These are phyloP conservation scores for Ophidiomyces ophidiicola DNA, from an alignment of 2,329 filamentous ascomycete species.

Conservation along the genomic window DNA sequence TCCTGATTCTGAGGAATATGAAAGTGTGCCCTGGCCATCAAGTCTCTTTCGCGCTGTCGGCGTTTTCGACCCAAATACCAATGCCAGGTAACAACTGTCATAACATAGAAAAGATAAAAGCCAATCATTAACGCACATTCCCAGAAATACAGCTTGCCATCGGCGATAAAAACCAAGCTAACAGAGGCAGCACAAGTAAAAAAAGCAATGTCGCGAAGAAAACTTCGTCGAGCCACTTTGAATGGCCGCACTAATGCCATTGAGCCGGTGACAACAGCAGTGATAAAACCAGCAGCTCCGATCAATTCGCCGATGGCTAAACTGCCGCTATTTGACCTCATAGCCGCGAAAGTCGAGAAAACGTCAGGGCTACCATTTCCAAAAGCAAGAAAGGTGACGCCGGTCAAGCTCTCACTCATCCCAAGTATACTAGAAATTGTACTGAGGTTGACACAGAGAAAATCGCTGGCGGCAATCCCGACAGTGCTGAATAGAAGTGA, in stretches of 20 bases:
- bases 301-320: slow-evolving; percentile 91
- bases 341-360: slow-evolving; percentile 96
- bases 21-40: slow-evolving; percentile 62
- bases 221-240: slow-evolving; percentile 76
- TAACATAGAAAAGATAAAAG: slow-evolving; percentile 82
- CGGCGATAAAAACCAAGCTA: slow-evolving; percentile 73
- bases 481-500: slow-evolving; percentile 89
- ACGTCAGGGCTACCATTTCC: slow-evolving; percentile 97
- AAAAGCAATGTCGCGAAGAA: slow-evolving; percentile 82
- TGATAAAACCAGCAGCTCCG: slow-evolving; percentile 91
- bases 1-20: slow-evolving; percentile 50
- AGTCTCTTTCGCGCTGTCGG: slow-evolving; percentile 51
- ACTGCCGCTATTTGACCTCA: slow-evolving; percentile 94
- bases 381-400: slow-evolving; percentile 91
- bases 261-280: slow-evolving; percentile 85
- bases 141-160: slow-evolving; percentile 74
- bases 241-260: slow-evolving; percentile 98
- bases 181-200: slow-evolving; percentile 80
- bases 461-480: slow-evolving; percentile 93
- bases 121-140: slow-evolving; percentile 83
- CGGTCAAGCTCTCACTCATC: slow-evolving; percentile 89
- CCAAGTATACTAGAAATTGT: slow-evolving; percentile 82
- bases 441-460: slow-evolving; percentile 92
- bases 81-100: slow-evolving; percentile 82
- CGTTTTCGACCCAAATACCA: slow-evolving; percentile 61